A percentile compares a stretch with the other conserved stretches of the same genome.
phyloP scores from a whole-genome alignment of 2,329 filamentous ascomycete genomes.

The Diplocarpon rosae region DNA sequence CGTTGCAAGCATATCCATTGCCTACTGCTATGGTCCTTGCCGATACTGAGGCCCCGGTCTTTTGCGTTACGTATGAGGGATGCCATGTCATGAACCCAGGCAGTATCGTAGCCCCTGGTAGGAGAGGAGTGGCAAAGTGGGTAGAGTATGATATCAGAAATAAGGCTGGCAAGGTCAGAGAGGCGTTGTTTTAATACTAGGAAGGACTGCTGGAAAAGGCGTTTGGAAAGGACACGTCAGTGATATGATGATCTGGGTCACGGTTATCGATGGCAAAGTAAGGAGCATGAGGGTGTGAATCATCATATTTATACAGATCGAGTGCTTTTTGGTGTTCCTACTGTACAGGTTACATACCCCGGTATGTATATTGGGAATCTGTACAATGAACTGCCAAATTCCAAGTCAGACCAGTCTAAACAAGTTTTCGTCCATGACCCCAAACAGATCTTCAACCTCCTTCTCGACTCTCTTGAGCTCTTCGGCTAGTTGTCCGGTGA shows the following conservation, averaged over 20 bases:
- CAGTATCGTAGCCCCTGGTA: conserved; percentile 56
- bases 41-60: conserved; percentile 71
- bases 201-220: background rate
- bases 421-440: conserved; percentile 49
- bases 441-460: conserved; percentile 53
- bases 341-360: too few species aligned
- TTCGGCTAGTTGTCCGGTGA: conserved; percentile 55
- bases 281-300: too few species aligned
- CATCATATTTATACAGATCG: too few species aligned
- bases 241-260: too few species aligned
- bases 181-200: conserved; percentile 21
- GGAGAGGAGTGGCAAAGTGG: conserved; percentile 65
- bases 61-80: conserved; percentile 84
- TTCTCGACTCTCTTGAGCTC: conserved; percentile 49
- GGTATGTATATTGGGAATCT: too few species aligned
- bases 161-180: conserved; percentile 23
- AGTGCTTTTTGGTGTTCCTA: too few species aligned
- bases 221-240: background rate
- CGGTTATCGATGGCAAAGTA: too few species aligned
- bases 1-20: conserved; percentile 76
- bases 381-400: too few species aligned
- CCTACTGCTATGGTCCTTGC: conserved; percentile 75
- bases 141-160: conserved; percentile 64
- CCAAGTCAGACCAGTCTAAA: conserved; percentile 32
- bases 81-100: conserved; percentile 95